These are phyloP conservation scores for Sinapis alba DNA, from an alignment of 441 rosid genomes.

Conservation along the genomic window DNA sequence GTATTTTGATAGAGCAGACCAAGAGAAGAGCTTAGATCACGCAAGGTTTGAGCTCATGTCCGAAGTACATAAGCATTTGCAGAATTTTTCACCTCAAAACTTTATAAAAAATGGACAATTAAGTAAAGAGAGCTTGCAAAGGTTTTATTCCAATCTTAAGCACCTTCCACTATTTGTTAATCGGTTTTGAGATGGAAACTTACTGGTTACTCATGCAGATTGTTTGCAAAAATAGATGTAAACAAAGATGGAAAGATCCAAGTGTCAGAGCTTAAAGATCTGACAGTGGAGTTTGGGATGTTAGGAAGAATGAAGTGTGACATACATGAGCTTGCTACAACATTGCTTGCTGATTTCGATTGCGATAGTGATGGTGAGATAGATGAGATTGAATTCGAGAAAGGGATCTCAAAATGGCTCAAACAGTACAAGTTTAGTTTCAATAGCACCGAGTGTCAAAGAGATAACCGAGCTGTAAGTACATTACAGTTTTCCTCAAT, in stretches of 20 bases:
- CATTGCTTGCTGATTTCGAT: constrained; percentile 28
- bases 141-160: constrained; percentile 10
- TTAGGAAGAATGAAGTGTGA: constrained; percentile 34
- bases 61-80: constrained; percentile 36
- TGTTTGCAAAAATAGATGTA: constrained; percentile 30
- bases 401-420: constrained; percentile 28
- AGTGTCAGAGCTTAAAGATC: constrained; percentile 29
- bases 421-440: constrained; percentile 19
- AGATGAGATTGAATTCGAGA: constrained; percentile 18
- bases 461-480: constrained; percentile 28
- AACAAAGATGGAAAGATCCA: constrained; percentile 40
- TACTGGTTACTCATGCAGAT: not conserved
- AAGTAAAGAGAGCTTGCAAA: constrained; percentile 27
- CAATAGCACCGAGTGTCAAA: not conserved
- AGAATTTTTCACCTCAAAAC: constrained; percentile 24
- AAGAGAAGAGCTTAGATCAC: constrained; percentile 31
- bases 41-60: constrained; percentile 40
- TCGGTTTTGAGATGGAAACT: not conserved
- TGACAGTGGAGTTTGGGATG: constrained; percentile 35
- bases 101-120: constrained; percentile 29
- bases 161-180: not conserved
- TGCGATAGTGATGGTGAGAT: constrained; percentile 27
- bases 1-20: constrained; percentile 26
- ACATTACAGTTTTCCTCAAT: not conserved
- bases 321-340: constrained; percentile 22